phyloP scores from a whole-genome alignment of 768 basidiomycete species.

The Lentinula raphanica region DNA sequence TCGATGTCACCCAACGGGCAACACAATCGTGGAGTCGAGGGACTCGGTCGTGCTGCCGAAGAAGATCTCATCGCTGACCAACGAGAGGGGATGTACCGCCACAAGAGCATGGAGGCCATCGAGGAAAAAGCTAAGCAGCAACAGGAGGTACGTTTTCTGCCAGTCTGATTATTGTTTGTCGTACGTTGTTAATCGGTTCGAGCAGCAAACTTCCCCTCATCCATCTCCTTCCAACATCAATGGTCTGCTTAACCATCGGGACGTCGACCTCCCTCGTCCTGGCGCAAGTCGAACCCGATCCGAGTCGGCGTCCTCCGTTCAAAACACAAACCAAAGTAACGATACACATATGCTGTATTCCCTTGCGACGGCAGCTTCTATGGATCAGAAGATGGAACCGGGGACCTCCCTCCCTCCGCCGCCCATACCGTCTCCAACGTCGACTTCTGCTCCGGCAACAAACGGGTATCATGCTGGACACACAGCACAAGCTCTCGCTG shows the following conservation, averaged over 20 bases:
- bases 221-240: background rate
- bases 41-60: slow-evolving; percentile 9
- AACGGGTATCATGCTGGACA: background rate
- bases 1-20: background rate
- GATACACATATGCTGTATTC: slow-evolving; percentile 7
- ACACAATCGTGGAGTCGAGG: slow-evolving; percentile 7
- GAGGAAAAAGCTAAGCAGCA: slow-evolving; percentile 6
- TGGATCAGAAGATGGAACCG: slow-evolving; percentile 5
- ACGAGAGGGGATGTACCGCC: slow-evolving; percentile 11
- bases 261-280: background rate
- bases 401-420: background rate
- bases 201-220: background rate
- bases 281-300: background rate
- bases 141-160: slow-evolving; percentile 4
- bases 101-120: slow-evolving; percentile 7
- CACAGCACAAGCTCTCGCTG: background rate
- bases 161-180: background rate
- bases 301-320: background rate
- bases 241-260: background rate
- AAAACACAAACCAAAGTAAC: background rate
- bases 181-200: background rate
- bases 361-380: slow-evolving; percentile 2
- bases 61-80: slow-evolving; percentile 10
- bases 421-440: background rate
- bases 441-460: background rate